These are phyloP conservation scores for Saturnispora hagleri DNA, from an alignment of 805 yeast genomes.

Conservation along the genomic window DNA sequence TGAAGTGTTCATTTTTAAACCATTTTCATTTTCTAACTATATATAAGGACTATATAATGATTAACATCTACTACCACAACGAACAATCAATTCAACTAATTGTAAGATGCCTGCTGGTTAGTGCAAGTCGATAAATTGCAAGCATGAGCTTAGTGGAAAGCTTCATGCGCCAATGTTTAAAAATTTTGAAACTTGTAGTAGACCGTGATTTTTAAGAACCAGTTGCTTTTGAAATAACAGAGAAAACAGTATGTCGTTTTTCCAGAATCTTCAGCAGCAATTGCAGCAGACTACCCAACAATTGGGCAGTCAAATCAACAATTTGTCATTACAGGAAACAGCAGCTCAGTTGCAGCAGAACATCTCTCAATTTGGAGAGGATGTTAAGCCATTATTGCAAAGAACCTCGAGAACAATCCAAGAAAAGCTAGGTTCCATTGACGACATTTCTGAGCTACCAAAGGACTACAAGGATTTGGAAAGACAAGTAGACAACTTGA, in stretches of 20 bases:
- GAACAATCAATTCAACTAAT: background rate
- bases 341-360: slow-evolving; percentile 29
- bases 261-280: slow-evolving; percentile 17
- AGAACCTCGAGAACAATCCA: slow-evolving; percentile 53
- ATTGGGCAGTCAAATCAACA: slow-evolving; percentile 20
- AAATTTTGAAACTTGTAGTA: background rate
- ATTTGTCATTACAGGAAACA: slow-evolving; percentile 27
- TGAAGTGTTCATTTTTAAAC: background rate
- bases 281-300: slow-evolving; percentile 17
- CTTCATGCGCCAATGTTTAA: background rate
- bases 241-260: slow-evolving; percentile 14
- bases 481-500: slow-evolving; percentile 54
- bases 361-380: slow-evolving; percentile 25
- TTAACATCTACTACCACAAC: background rate
- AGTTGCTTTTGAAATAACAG: background rate
- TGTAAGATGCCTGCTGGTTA: background rate
- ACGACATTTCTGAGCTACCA: slow-evolving; percentile 65
- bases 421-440: slow-evolving; percentile 52
- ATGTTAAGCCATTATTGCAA: slow-evolving; percentile 44
- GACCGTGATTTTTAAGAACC: background rate
- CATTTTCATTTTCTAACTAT: background rate
- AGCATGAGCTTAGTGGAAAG: background rate
- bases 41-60: background rate
- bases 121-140: no score
- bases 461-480: slow-evolving; percentile 63